Evolutionary conservation across 352 stramenopile genomes (phyloP), one percentile per base, ranked within the genome.

Genomic region (Elongisporangium anandrum): DNA sequence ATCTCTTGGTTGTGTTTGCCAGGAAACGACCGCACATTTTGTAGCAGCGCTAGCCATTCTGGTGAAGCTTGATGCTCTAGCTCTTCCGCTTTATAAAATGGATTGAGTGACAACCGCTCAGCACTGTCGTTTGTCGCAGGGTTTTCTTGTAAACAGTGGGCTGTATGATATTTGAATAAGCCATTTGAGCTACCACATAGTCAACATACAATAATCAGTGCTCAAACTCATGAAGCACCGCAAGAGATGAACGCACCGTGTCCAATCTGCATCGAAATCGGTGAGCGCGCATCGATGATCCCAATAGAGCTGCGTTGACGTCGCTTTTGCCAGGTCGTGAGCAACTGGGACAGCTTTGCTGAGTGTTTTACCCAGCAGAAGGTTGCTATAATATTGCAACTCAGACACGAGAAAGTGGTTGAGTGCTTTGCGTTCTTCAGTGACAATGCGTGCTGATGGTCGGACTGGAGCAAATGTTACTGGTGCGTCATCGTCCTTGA

Each of bases 231-330:
- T 7, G 24, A 34, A 34, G 7, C 24, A 34, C 24, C n/a, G n/a
- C n/a, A n/a, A n/a, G 19, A 19, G 17, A 19, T 0, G 20, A 12
- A 57, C 65, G 38, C 26, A 87, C 77, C 77, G 66, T 64, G 68
- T 74, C 60, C 65, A 80, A 24, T 84, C 74, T 7, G 79, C 72
- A 54, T 84, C 74, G 41, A 84, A 87, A 52, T 87, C 74, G 55
- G 69, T 72, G 17, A 87, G 64, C 47, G 70, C 65, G 56, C 77
- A 74, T 16, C 64, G 60, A 56, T 87, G 77, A 20, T 84, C 73
- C 39, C 73, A 62, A 47, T 70, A 82, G 19, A 87, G 56, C 55
- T 87, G 77, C 20, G 73, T 52, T 26, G 72, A 65, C 5, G 72
- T 84, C 29, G 77, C 60, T 38, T 72, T 58, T 41, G 71, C 68